phyloP scores from a whole-genome alignment of 2,329 filamentous ascomycete species.

The Trichoderma sp. region DNA sequence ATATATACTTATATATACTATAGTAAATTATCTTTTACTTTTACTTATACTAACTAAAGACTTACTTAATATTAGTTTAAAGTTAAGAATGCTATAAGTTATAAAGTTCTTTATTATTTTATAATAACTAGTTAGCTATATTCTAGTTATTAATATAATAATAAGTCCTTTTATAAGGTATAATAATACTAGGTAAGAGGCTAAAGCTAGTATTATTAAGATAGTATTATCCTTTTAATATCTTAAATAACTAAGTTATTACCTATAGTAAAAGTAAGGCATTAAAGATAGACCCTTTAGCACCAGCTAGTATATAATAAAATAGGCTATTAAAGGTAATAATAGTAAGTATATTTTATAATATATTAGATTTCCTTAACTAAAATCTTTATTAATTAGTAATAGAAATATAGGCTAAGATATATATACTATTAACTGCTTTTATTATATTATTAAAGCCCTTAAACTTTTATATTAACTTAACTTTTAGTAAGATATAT shows the following conservation, averaged over 20 bases:
- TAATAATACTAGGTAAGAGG: too few relatives aligned
- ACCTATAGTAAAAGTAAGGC: too few relatives aligned
- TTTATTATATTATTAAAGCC: background rate
- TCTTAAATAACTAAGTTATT: too few relatives aligned
- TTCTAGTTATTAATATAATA: too few relatives aligned
- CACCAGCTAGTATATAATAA: background rate
- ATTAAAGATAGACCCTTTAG: too few relatives aligned
- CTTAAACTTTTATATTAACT: background rate
- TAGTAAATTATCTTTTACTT: background rate
- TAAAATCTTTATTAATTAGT: background rate
- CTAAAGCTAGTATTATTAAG: too few relatives aligned
- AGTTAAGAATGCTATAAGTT: too few relatives aligned
- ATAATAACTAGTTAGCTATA: too few relatives aligned
- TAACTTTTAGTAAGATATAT: background rate
- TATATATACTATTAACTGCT: background rate
- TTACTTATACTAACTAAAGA: background rate
- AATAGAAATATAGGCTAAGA: background rate
- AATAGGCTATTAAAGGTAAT: background rate
- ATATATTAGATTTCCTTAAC: conserved; percentile 7
- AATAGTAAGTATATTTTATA: conserved; percentile 8
- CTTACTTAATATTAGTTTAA: too few relatives aligned
- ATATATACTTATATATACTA: background rate
- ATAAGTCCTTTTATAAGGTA: too few relatives aligned
- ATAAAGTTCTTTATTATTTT: too few relatives aligned
- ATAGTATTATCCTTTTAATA: too few relatives aligned